Percentiles rank a stretch among this genome's conserved stretches.
Evolutionary conservation across 1,139 yeast species (phyloP).

Genomic region (Pichia terricola): DNA sequence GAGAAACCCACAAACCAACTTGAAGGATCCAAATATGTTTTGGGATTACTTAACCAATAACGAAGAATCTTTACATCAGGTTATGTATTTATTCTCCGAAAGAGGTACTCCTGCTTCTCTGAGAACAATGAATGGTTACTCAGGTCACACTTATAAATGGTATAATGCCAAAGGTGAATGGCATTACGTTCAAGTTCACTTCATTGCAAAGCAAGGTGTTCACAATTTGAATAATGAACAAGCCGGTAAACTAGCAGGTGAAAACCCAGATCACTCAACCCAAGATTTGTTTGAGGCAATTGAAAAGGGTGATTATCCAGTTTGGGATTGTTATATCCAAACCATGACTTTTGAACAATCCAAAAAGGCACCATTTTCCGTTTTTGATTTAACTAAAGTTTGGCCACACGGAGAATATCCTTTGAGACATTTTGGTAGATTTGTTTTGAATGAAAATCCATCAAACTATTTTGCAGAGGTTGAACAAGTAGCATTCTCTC

Average conservation of each 20-base stretch:
- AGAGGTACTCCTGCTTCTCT: conserved; percentile 63
- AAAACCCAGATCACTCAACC: conserved; percentile 55
- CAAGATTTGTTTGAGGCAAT: conserved; percentile 50
- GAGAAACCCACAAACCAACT: conserved; percentile 48
- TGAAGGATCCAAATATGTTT: conserved; percentile 44
- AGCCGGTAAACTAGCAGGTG: conserved; percentile 46
- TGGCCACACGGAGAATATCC: conserved; percentile 79
- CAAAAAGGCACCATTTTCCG: conserved; percentile 43
- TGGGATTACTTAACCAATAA: conserved; percentile 65
- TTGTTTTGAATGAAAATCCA: conserved; percentile 63
- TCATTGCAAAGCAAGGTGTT: conserved; percentile 53
- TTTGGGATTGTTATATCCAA: conserved; percentile 60
- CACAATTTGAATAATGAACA: conserved; percentile 47
- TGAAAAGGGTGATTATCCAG: conserved; percentile 50
- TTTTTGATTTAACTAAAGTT: conserved; percentile 66
- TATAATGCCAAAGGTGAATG: conserved; percentile 53
- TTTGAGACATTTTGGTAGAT: conserved; percentile 62
- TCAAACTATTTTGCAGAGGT: conserved; percentile 73
- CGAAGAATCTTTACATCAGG: conserved; percentile 56
- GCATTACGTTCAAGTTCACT: conserved; percentile 60
- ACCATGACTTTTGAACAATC: conserved; percentile 69
- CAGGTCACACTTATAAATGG: conserved; percentile 72
- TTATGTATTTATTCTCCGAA: conserved; percentile 55
- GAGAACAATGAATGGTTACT: conserved; percentile 64
- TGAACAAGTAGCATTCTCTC: conserved; percentile 77